A percentile compares a stretch with the other conserved stretches of the same genome.
phyloP scores from a whole-genome alignment of 2,329 filamentous ascomycete genomes.

The Fusarium sambucinum region DNA sequence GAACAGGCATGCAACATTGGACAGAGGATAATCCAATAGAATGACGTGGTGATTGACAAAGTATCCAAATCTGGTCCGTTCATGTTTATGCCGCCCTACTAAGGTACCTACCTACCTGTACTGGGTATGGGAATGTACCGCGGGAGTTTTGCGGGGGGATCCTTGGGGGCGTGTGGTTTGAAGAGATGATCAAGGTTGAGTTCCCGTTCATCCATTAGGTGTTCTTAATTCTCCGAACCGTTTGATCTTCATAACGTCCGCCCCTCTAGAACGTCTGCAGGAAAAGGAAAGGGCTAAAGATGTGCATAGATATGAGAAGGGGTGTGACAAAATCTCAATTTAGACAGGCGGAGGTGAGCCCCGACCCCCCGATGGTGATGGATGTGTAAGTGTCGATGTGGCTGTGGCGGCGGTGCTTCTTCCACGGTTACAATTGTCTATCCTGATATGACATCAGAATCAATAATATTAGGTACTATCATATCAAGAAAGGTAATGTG shows the following conservation, averaged over 20 bases:
- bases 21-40: conserved; percentile 20
- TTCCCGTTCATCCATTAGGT: not conserved
- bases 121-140: not conserved
- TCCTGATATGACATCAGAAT: not conserved
- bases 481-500: not conserved
- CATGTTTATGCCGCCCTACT: conserved; percentile 4
- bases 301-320: not conserved
- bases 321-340: not conserved
- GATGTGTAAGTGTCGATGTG: not conserved
- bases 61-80: conserved; percentile 19
- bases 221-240: conserved; percentile 12
- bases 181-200: conserved; percentile 4
- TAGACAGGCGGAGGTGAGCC: not conserved
- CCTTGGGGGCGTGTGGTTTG: conserved; percentile 17
- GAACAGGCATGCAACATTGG: not conserved
- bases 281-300: not conserved
- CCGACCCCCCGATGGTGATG: not conserved
- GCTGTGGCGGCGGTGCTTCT: conserved; percentile 1
- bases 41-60: conserved; percentile 10
- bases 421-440: not conserved
- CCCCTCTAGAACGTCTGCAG: conserved; percentile 1
- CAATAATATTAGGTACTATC: not conserved
- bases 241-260: conserved; percentile 10
- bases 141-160: conserved; percentile 27
- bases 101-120: not conserved